These are phyloP conservation scores for Eremothecium sinecaudum DNA, from an alignment of 1,139 yeast genomes.

Conservation along the genomic window DNA sequence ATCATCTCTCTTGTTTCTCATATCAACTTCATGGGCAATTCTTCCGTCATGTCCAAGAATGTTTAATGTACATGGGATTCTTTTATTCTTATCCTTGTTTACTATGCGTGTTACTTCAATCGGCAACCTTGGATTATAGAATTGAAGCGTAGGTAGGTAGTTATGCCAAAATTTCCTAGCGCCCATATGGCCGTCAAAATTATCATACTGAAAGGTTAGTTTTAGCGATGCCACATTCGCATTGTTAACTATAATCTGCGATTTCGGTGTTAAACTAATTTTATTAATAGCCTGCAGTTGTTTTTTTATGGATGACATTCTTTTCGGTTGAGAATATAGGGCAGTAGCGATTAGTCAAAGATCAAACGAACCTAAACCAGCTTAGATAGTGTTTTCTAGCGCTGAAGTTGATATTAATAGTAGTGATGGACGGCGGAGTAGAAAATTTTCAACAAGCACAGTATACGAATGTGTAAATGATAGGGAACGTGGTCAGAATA, in stretches of 20 bases:
- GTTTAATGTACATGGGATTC: slow-evolving; percentile 26
- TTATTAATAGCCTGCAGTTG: slow-evolving; percentile 24
- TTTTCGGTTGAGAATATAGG: too few relatives aligned
- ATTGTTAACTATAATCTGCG: slow-evolving; percentile 24
- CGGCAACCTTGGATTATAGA: slow-evolving; percentile 65
- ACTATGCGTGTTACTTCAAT: slow-evolving; percentile 52
- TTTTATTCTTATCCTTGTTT: slow-evolving; percentile 31
- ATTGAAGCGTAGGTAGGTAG: slow-evolving; percentile 66
- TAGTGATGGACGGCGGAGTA: too few relatives aligned
- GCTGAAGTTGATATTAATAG: too few relatives aligned
- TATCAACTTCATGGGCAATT: slow-evolving; percentile 19
- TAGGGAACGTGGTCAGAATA: too few relatives aligned
- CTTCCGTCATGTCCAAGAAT: slow-evolving; percentile 24
- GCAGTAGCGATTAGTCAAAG: too few relatives aligned
- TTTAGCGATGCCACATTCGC: slow-evolving; percentile 25
- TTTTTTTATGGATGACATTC: slow-evolving; percentile 9
- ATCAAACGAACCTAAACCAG: too few relatives aligned
- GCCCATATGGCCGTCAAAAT: slow-evolving; percentile 44
- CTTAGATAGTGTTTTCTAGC: too few relatives aligned
- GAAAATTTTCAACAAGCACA: too few relatives aligned
- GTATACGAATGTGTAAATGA: too few relatives aligned
- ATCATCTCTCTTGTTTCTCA: slow-evolving; percentile 21
- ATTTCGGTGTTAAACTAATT: slow-evolving; percentile 23
- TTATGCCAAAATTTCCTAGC: slow-evolving; percentile 60
- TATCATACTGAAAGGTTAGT: slow-evolving; percentile 38